Conservation (phyloP, 148 eudicot species). For the Diospyros lotus region DNA sequence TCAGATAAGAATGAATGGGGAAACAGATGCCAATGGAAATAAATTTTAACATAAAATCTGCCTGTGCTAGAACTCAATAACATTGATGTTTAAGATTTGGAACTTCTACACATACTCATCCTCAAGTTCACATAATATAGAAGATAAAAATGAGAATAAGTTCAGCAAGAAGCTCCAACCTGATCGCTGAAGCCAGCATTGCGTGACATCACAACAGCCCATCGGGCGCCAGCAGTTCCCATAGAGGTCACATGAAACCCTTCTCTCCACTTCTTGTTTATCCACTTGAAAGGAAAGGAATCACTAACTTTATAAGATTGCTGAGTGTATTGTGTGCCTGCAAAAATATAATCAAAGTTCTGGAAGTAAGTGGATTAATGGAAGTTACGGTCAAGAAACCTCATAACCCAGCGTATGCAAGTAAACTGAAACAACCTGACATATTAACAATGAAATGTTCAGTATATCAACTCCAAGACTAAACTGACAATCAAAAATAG, state of each 20-base stretch:
- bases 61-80: no score
- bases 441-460: no score
- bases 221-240: slow-evolving; percentile 90
- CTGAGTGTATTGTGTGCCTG: slow-evolving; percentile 76
- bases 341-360: slow-evolving; percentile 7
- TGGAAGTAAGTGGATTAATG: background rate
- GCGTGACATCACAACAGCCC: slow-evolving; percentile 96
- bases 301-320: slow-evolving; percentile 95
- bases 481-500: no score
- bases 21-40: slow-evolving; percentile 6
- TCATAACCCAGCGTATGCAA: background rate
- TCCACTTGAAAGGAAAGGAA: slow-evolving; percentile 93
- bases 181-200: slow-evolving; percentile 86
- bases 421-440: no score
- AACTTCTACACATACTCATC: background rate
- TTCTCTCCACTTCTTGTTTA: slow-evolving; percentile 93
- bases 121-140: background rate
- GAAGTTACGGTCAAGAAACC: background rate
- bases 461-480: no score
- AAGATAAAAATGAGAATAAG: slow-evolving; percentile 1
- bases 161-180: slow-evolving; percentile 28
- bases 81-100: background rate
- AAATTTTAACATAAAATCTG: background rate
- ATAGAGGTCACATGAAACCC: slow-evolving; percentile 92
- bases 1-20: background rate